Evolutionary conservation across 192 early-diverging fungal genomes (phyloP).

Genomic region (Coemansia sp.): DNA sequence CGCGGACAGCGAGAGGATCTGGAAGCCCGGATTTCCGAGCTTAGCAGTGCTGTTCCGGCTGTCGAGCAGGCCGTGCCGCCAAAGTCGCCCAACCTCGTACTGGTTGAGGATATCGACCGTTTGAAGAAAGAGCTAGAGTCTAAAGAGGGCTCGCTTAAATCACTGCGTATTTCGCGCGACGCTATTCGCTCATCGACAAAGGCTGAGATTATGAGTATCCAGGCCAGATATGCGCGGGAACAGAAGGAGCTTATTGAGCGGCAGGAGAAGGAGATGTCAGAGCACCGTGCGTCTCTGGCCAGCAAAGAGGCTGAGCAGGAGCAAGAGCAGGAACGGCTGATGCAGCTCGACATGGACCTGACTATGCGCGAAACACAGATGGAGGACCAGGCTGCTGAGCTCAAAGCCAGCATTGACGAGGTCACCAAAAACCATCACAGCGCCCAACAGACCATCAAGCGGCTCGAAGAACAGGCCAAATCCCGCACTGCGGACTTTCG

Average conservation of each 20-base stretch:
- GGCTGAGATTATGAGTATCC: conserved; percentile 53
- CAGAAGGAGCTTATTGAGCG: conserved; percentile 36
- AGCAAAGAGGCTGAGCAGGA: conserved; percentile 42
- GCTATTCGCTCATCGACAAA: conserved; percentile 45
- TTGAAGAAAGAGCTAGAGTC: conserved; percentile 43
- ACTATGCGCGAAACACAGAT: conserved; percentile 45
- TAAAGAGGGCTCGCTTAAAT: conserved; percentile 52
- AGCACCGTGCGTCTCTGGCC: conserved; percentile 34
- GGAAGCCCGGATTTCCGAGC: conserved; percentile 39
- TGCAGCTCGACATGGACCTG: conserved; percentile 53
- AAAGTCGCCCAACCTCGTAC: conserved; percentile 29
- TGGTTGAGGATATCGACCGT: conserved; percentile 47
- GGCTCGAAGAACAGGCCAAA: conserved; percentile 35
- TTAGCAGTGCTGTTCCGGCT: conserved; percentile 18
- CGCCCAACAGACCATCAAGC: conserved; percentile 24
- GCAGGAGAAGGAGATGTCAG: conserved; percentile 37
- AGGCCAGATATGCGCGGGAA: conserved; percentile 47
- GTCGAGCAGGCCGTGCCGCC: conserved; percentile 26
- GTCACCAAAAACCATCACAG: conserved; percentile 14
- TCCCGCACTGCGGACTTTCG: conserved; percentile 22
- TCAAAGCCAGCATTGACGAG: conserved; percentile 26
- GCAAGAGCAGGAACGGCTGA: conserved; percentile 48
- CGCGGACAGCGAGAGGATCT: conserved; percentile 52
- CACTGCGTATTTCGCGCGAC: conserved; percentile 52
- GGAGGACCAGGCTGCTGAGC: conserved; percentile 46